These are phyloP conservation scores for Achlya hypogyna DNA, from an alignment of 352 stramenopile species.

Conservation along the genomic window DNA sequence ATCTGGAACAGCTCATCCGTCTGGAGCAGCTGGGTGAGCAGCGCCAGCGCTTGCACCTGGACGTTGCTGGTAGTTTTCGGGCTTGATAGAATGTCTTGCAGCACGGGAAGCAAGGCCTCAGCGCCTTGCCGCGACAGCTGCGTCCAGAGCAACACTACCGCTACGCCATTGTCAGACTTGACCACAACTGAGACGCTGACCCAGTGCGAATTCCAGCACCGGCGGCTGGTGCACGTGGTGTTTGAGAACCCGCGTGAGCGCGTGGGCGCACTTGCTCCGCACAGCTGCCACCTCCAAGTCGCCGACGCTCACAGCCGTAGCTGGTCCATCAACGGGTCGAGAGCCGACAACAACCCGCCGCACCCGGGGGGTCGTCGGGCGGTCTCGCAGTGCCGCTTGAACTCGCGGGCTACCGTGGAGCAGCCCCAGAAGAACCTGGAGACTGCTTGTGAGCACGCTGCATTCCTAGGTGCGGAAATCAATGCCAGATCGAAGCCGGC, in stretches of 20 bases:
- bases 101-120: neutral
- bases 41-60: neutral
- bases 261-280: neutral
- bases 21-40: neutral
- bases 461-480: neutral
- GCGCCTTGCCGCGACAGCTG: neutral
- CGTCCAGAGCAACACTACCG: neutral
- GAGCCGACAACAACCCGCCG: too few species aligned
- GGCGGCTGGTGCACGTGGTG: neutral
- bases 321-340: too few species aligned
- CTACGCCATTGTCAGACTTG: neutral
- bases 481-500: neutral
- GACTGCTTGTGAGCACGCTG: neutral
- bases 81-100: neutral
- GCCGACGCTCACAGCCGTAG: neutral
- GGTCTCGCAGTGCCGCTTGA: neutral
- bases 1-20: neutral
- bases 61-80: neutral
- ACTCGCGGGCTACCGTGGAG: neutral
- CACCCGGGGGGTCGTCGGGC: neutral
- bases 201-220: neutral
- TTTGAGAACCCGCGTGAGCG: neutral
- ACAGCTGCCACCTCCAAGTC: neutral
- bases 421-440: neutral
- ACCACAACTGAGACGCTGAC: neutral